These are phyloP conservation scores for Earliella scabrosa DNA, from an alignment of 1,284 basidiomycete genomes.

Conservation along the genomic window DNA sequence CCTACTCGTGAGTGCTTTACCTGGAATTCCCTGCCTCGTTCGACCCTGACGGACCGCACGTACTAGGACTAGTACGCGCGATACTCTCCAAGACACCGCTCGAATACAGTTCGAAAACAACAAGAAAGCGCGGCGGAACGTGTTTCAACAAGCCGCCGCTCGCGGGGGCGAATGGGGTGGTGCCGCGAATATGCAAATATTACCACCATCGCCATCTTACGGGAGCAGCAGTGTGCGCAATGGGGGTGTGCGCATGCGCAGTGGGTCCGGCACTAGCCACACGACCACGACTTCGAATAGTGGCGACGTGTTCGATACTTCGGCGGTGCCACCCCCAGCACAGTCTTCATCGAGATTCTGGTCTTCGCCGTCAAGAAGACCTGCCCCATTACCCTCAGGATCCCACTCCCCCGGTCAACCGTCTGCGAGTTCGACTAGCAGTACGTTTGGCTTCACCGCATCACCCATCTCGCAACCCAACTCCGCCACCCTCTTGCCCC, in stretches of 20 bases:
- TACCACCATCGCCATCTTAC: slow-evolving; percentile 27
- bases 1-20: slow-evolving; percentile 73
- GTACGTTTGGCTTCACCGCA: slow-evolving; percentile 47
- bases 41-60: slow-evolving; percentile 24
- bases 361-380: slow-evolving; percentile 37
- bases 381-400: slow-evolving; percentile 35
- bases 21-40: not conserved
- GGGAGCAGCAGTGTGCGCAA: too few species aligned
- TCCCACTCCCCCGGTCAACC: slow-evolving; percentile 58
- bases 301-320: slow-evolving; percentile 58
- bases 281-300: slow-evolving; percentile 76
- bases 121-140: slow-evolving; percentile 69
- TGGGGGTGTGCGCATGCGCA: slow-evolving; percentile 61
- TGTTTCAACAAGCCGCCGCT: slow-evolving; percentile 70
- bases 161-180: slow-evolving; percentile 63
- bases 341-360: slow-evolving; percentile 43
- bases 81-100: slow-evolving; percentile 78
- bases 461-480: slow-evolving; percentile 47
- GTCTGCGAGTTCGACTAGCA: slow-evolving; percentile 50
- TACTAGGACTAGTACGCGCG: slow-evolving; percentile 71
- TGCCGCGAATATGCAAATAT: slow-evolving; percentile 35
- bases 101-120: slow-evolving; percentile 76
- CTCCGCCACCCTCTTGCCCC: slow-evolving; percentile 37
- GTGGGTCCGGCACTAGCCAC: slow-evolving; percentile 79
- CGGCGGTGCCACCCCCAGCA: slow-evolving; percentile 24